Evolutionary conservation across 306 rosid genomes (phyloP).

Genomic region (Casuarina cunninghamiana): DNA sequence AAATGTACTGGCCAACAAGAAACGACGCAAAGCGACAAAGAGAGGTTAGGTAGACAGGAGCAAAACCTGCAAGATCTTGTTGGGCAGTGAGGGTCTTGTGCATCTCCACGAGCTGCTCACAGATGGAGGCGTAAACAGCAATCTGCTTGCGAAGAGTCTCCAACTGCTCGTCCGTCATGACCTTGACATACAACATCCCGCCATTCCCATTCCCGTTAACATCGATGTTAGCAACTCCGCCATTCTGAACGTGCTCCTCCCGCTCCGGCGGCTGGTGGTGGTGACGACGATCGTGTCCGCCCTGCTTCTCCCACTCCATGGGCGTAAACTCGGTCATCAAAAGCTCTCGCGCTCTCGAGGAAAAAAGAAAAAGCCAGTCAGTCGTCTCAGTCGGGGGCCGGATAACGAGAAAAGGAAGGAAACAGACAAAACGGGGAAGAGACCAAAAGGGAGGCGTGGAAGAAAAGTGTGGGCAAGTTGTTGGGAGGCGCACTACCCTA

Average conservation of each 20-base stretch:
- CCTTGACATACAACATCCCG: conserved; percentile 67
- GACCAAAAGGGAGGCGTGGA: conserved; percentile 14
- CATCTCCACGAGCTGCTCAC: conserved; percentile 84
- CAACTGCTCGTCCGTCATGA: conserved; percentile 94
- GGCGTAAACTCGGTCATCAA: conserved; percentile 24
- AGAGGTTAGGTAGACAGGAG: neutral
- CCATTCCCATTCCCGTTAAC: conserved; percentile 33
- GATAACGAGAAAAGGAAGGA: conserved; percentile 36
- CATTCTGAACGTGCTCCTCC: conserved; percentile 34
- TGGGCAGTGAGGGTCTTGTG: conserved; percentile 75
- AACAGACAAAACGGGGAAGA: conserved; percentile 24
- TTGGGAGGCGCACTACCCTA: conserved; percentile 23
- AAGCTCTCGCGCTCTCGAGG: neutral
- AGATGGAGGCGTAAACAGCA: conserved; percentile 72
- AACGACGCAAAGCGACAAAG: neutral
- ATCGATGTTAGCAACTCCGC: conserved; percentile 11
- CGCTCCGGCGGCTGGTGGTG: conserved; percentile 27
- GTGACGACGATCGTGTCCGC: neutral
- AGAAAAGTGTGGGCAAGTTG: conserved; percentile 1
- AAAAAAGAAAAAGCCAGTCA: neutral
- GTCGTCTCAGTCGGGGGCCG: neutral
- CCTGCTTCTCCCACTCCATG: conserved; percentile 66
- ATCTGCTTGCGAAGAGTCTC: conserved; percentile 90
- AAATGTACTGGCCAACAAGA: neutral
- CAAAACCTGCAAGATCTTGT: conserved; percentile 79